These are phyloP conservation scores for Chondrostereum purpureum DNA, from an alignment of 1,284 basidiomycete species.

Conservation along the genomic window DNA sequence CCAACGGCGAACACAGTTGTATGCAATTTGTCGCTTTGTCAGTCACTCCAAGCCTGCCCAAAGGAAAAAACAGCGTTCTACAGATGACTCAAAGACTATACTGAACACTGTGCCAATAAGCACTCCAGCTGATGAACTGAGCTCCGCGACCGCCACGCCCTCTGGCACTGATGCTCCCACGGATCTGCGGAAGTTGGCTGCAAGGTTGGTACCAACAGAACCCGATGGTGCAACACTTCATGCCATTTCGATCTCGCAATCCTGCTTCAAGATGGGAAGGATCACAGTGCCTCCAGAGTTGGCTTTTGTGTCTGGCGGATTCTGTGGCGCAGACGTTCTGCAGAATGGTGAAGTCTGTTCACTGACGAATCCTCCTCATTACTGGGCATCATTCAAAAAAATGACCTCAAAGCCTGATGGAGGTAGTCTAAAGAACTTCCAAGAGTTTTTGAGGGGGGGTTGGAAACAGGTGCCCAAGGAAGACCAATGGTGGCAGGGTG, in stretches of 20 bases:
- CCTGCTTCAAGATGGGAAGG: slow-evolving; percentile 71
- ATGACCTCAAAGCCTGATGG: slow-evolving; percentile 29
- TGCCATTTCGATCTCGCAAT: slow-evolving; percentile 61
- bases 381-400: slow-evolving; percentile 38
- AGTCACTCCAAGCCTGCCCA: slow-evolving; percentile 14
- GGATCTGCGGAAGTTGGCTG: slow-evolving; percentile 30
- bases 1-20: slow-evolving; percentile 19
- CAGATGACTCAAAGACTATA: background rate
- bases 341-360: slow-evolving; percentile 27
- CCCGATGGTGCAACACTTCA: slow-evolving; percentile 57
- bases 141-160: slow-evolving; percentile 5
- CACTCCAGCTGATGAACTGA: slow-evolving; percentile 11
- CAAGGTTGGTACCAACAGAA: slow-evolving; percentile 24
- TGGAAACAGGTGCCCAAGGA: slow-evolving; percentile 49
- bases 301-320: slow-evolving; percentile 49
- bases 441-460: slow-evolving; percentile 41
- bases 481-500: slow-evolving; percentile 61
- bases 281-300: slow-evolving; percentile 71
- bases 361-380: slow-evolving; percentile 42
- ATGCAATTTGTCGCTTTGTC: slow-evolving; percentile 25
- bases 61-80: background rate
- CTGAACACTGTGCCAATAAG: slow-evolving; percentile 7
- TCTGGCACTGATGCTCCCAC: background rate
- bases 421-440: slow-evolving; percentile 33
- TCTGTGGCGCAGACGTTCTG: slow-evolving; percentile 28